Percentiles rank a stretch among this genome's conserved stretches.
phyloP scores from a whole-genome alignment of 306 rosid genomes.

The Quercus berberidifolia region DNA sequence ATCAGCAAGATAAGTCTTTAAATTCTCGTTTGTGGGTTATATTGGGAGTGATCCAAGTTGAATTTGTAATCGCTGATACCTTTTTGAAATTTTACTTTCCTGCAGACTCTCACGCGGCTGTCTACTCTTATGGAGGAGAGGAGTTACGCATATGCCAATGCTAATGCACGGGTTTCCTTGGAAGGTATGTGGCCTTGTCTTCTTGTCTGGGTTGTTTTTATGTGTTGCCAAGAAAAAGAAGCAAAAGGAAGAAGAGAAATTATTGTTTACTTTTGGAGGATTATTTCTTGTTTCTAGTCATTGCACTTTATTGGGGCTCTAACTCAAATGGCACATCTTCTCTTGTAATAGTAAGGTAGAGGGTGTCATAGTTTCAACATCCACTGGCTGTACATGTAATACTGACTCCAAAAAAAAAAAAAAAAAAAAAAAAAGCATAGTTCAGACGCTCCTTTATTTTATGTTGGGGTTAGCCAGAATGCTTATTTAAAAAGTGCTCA shows the following conservation, averaged over 20 bases:
- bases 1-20: background rate
- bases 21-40: background rate
- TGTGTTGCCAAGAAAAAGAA: background rate
- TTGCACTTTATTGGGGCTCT: background rate
- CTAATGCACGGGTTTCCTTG: conserved; percentile 75
- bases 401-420: too few species aligned
- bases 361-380: too few species aligned
- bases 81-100: conserved; percentile 19
- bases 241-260: background rate
- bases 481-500: background rate
- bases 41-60: background rate
- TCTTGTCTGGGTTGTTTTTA: background rate
- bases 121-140: conserved; percentile 77
- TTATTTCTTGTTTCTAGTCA: background rate
- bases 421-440: too few species aligned
- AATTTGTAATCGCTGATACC: background rate
- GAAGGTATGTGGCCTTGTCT: conserved; percentile 51
- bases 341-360: background rate
- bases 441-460: background rate
- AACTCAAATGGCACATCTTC: too few species aligned
- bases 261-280: background rate
- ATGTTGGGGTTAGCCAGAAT: background rate
- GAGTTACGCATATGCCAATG: conserved; percentile 72
- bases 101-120: conserved; percentile 71
- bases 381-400: too few species aligned